A percentile compares a stretch with the other conserved stretches of the same genome.
These are phyloP conservation scores for Platismatia glauca DNA, from an alignment of 495 filamentous ascomycete species.

Conservation along the genomic window DNA sequence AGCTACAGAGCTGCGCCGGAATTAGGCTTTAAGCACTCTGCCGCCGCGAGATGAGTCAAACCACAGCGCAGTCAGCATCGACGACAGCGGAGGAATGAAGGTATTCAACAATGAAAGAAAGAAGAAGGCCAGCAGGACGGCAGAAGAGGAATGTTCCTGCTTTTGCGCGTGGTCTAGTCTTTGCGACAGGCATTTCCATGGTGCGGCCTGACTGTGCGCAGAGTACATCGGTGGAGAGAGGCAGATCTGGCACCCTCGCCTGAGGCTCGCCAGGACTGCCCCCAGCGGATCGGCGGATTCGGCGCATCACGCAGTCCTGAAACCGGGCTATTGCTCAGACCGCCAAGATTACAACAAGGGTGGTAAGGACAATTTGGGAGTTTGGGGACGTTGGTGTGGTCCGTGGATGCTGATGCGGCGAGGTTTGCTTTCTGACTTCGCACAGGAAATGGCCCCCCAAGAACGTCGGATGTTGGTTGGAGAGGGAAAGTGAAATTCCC, in stretches of 20 bases:
- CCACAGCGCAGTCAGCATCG: neutral
- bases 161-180: slow-evolving; percentile 14
- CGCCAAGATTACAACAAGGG: neutral
- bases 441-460: neutral
- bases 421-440: neutral
- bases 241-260: slow-evolving; percentile 5
- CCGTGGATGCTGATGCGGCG: neutral
- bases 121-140: neutral
- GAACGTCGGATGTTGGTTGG: neutral
- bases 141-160: slow-evolving; percentile 6
- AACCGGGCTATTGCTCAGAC: slow-evolving; percentile 7
- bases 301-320: slow-evolving; percentile 11
- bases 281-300: slow-evolving; percentile 12
- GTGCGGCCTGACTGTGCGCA: slow-evolving; percentile 13
- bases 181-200: slow-evolving; percentile 11
- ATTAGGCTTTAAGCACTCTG: slow-evolving; percentile 11
- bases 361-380: neutral
- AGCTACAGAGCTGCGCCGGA: slow-evolving; percentile 7
- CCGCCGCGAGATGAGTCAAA: neutral
- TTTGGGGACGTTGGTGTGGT: neutral
- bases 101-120: neutral
- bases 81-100: neutral
- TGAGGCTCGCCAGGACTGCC: slow-evolving; percentile 9
- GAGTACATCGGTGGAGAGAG: neutral
- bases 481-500: slow-evolving; percentile 1